These are phyloP conservation scores for Blastobotrys robertii DNA, from an alignment of 805 yeast species.

Conservation along the genomic window DNA sequence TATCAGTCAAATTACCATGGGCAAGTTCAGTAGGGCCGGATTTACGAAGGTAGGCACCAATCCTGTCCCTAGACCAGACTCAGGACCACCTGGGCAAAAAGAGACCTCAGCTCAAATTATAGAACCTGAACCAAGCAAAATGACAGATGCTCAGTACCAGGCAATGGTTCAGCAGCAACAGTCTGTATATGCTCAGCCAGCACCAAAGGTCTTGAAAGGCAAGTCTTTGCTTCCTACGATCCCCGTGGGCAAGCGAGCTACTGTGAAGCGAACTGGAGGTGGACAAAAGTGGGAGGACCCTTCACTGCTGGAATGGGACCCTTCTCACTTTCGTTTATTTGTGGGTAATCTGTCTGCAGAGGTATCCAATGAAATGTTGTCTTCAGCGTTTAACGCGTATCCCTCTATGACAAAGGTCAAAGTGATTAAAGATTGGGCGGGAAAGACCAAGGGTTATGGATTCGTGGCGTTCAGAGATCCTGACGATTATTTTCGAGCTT, in stretches of 20 bases:
- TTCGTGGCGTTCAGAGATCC: slow-evolving; percentile 60
- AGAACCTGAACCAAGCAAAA: background rate
- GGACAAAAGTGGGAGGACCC: slow-evolving; percentile 41
- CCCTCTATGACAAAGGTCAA: slow-evolving; percentile 46
- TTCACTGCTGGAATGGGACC: slow-evolving; percentile 52
- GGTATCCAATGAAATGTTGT: slow-evolving; percentile 48
- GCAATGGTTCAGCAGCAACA: slow-evolving; percentile 16
- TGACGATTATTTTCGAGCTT: slow-evolving; percentile 59
- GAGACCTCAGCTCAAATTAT: too few relatives aligned
- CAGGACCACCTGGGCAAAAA: too few relatives aligned
- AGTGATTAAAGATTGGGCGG: slow-evolving; percentile 43
- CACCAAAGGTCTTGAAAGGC: background rate
- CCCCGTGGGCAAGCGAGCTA: slow-evolving; percentile 13
- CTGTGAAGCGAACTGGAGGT: slow-evolving; percentile 38
- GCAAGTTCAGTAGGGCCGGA: too few relatives aligned
- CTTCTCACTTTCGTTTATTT: slow-evolving; percentile 58
- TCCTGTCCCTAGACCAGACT: too few relatives aligned
- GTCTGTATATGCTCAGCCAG: slow-evolving; percentile 9
- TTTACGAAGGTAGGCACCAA: too few relatives aligned
- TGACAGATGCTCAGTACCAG: slow-evolving; percentile 11
- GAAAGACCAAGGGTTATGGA: slow-evolving; percentile 57
- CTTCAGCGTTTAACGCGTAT: slow-evolving; percentile 45
- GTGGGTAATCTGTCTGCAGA: slow-evolving; percentile 68
- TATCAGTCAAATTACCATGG: too few relatives aligned
- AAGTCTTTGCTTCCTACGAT: background rate